Percentiles rank a stretch among this genome's conserved stretches.
Evolutionary conservation across 139 green algal species (phyloP).

Genomic region (Chlorokybus atmophyticus): DNA sequence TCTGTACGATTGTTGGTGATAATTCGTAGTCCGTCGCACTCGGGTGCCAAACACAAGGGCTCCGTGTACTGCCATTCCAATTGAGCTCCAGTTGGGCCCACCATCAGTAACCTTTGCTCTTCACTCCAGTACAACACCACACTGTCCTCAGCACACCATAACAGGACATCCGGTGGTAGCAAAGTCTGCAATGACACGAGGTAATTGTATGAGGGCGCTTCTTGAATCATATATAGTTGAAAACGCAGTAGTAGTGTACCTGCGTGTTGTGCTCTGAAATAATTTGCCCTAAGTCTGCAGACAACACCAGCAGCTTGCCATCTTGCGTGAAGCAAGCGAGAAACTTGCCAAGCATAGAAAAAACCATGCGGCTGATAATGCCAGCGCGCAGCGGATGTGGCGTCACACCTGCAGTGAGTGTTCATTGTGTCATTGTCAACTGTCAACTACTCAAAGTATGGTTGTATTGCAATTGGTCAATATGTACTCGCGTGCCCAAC

Average conservation of each 20-base stretch:
- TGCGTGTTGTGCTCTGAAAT: conserved; percentile 58
- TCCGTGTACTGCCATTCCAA: conserved; percentile 24
- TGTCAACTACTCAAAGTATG: too few species aligned
- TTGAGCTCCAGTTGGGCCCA: conserved; percentile 53
- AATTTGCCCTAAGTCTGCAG: conserved; percentile 44
- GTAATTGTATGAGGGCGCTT: too few species aligned
- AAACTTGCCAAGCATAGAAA: conserved; percentile 50
- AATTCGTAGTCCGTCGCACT: conserved; percentile 64
- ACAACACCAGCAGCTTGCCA: conserved; percentile 31
- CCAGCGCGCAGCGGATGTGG: too few species aligned
- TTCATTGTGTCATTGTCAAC: too few species aligned
- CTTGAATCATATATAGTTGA: too few species aligned
- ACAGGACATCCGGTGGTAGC: conserved; percentile 50
- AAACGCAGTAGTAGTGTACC: conserved; percentile 30
- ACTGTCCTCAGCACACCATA: conserved; percentile 68
- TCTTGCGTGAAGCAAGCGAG: conserved; percentile 47
- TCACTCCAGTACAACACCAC: conserved; percentile 64
- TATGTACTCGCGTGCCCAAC: too few species aligned
- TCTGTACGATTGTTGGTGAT: conserved; percentile 25
- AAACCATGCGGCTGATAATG: conserved; percentile 36
- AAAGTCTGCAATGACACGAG: too few species aligned
- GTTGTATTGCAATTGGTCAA: too few species aligned
- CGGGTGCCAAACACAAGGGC: conserved; percentile 27
- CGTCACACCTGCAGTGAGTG: too few species aligned
- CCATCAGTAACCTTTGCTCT: conserved; percentile 38